Evolutionary conservation across 2,329 filamentous ascomycete species (phyloP), one percentile per base, ranked within the genome.

Genomic region (Stagonosporopsis rhizophila): DNA sequence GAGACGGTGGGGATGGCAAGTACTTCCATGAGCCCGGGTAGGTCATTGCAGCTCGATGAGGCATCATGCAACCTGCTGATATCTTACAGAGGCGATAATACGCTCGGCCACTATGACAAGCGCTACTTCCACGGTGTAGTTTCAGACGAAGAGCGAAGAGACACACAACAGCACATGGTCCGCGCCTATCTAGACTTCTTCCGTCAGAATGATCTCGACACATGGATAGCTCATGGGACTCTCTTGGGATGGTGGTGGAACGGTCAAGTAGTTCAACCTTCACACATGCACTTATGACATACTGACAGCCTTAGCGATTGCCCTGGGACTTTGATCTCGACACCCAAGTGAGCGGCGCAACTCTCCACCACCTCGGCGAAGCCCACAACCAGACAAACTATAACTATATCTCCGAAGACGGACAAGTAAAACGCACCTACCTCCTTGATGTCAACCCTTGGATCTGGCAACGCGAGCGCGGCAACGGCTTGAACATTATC

Each of bases 231-330:
- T 35, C 91, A 96, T 74, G 91, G 91, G 44, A 92, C 91, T 4
- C 78, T 95, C 45, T 79, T 96, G 20, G 91, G 91, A 12, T 96
- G 91, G 91, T 95, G 90, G 89, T 96, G 91, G 91, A 94, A 92
- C 72, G 81, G 81, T 52, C 80, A 81, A 76, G 82, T 84, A 73
- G n/a, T 59, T 44, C n/a, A 5, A 6, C 15, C 37, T 20, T 60
- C 52, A 11, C 8, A 0, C 17, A 34, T n/a, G 12, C 1, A 12
- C 4, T 2, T 20, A 14, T 4, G 27, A 4, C 12, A n/a, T 44
- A 15, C 68, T 76, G 40, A 75, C 48, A 2, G 38, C 14, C 15
- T 30, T 78, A 86, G 76, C 87, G 91, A 70, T 86, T 93, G 78
- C 90, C 90, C 0, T 93, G 90, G 90, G 91, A 95, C 75, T 90